Evolutionary conservation across 179 eudicot species (phyloP).

Genomic region (Spinacia oleracea): DNA sequence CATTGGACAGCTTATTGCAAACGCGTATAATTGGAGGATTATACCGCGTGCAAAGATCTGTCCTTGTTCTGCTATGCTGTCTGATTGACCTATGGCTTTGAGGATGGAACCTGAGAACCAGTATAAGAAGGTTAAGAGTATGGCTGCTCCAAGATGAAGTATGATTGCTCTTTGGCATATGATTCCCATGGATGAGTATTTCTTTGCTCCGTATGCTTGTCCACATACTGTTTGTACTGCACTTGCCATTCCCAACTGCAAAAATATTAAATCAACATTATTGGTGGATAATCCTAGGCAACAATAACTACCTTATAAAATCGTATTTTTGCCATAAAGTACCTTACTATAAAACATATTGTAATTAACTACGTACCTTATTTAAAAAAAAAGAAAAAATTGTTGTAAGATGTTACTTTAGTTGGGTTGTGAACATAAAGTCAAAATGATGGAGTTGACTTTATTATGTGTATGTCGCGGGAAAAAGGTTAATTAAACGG

Average conservation of each 20-base stretch:
- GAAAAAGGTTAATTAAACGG: no score
- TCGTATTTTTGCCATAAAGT: no score
- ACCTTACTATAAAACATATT: no score
- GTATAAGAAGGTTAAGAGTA: conserved; percentile 53
- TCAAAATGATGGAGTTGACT: no score
- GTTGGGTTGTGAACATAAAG: no score
- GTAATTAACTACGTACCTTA: no score
- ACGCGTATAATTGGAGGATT: conserved; percentile 65
- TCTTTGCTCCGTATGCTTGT: conserved; percentile 71
- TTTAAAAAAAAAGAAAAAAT: no score
- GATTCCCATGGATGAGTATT: conserved; percentile 54
- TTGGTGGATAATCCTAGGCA: no score
- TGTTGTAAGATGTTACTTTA: no score
- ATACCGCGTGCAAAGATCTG: conserved; percentile 54
- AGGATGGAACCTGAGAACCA: conserved; percentile 48
- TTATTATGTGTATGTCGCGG: no score
- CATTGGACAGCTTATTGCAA: conserved; percentile 58
- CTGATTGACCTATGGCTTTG: conserved; percentile 56
- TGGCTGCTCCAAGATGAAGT: conserved; percentile 56
- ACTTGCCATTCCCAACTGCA: conserved; percentile 76
- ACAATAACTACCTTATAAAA: no score
- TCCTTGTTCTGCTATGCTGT: conserved; percentile 52
- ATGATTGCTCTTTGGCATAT: conserved; percentile 65
- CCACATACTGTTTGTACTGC: conserved; percentile 82
- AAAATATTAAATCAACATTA: not conserved